These are phyloP conservation scores for Ambrosia hybrid DNA, from an alignment of 140 eudicot genomes.

Conservation along the genomic window DNA sequence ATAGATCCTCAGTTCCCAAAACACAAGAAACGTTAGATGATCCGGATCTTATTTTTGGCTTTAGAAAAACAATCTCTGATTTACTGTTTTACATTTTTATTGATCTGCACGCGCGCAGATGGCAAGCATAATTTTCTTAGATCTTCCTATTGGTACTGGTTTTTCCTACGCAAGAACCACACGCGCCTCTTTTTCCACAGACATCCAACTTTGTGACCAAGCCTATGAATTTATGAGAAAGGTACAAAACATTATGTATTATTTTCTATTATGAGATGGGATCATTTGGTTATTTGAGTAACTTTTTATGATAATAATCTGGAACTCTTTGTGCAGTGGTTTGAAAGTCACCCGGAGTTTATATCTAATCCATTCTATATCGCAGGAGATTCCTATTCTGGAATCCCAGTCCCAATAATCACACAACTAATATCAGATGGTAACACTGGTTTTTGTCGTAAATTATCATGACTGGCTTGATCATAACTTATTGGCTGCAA, in stretches of 20 bases:
- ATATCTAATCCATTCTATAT: constrained; percentile 42
- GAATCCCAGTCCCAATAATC: constrained; percentile 41
- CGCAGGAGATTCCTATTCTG: constrained; percentile 58
- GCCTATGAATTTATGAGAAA: constrained; percentile 36
- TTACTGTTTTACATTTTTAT: background rate
- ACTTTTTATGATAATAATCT: background rate
- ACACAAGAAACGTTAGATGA: too few relatives aligned
- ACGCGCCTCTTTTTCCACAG: constrained; percentile 28
- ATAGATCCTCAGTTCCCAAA: too few relatives aligned
- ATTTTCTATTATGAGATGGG: background rate
- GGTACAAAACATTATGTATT: background rate
- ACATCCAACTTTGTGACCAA: constrained; percentile 29
- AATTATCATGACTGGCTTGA: too few relatives aligned
- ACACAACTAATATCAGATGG: constrained; percentile 51
- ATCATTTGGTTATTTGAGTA: too few relatives aligned
- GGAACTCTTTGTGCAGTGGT: constrained; percentile 38
- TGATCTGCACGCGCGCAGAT: constrained; percentile 19
- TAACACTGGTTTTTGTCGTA: background rate
- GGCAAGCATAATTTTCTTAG: constrained; percentile 50
- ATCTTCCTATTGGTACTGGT: constrained; percentile 58
- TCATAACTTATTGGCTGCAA: background rate
- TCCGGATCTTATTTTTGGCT: too few relatives aligned
- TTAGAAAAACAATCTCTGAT: background rate
- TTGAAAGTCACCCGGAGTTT: constrained; percentile 42
- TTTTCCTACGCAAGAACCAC: constrained; percentile 57